Evolutionary conservation across 2,329 filamentous ascomycete genomes (phyloP), one percentile per base, ranked within the genome.

Genomic region (Pseudocercospora fuligena): DNA sequence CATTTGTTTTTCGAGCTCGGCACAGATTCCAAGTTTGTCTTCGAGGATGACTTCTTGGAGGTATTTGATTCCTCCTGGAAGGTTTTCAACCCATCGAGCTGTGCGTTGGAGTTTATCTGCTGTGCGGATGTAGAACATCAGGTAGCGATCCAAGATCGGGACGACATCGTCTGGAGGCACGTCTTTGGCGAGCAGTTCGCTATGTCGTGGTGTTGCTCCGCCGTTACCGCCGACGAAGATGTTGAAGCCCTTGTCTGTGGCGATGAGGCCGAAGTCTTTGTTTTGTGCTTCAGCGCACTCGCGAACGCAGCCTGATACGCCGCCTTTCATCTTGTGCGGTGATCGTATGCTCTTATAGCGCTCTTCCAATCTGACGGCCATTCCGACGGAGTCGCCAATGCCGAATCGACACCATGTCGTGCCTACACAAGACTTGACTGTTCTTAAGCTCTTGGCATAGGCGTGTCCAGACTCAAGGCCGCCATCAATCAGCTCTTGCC

Each of bases 61-160:
- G 76, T 97, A 97, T 66, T 87, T 86, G 80, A 97, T 89, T 1
- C 93, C 93, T 5, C 93, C 93, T 0, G 93, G 93, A 0, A 97
- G 85, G 61, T 86, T 87, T 78, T 97, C 93, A 43, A 97, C 83
- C 93, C 93, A 97, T 25, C 92, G 87, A 0, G 93, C 93, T 27
- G 93, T 97, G 59, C 93, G 88, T 79, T 97, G 93, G 0, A 97
- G 87, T 76, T 92, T 93, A 81, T 97, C 93, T 53, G 92, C 93
- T 0, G 94, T 96, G 71, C 93, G 91, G 74, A 97, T 95, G 81
- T 97, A 97, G 83, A 97, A 94, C 81, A 94, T 92, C 25, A 97
- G 86, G 76, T 95, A 97, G 53, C 94, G 89, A 78, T 97, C 94
- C 2, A 97, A 83, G 65, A 97, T 91, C 0, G 92, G 88, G 8